Evolutionary conservation across 2,329 filamentous ascomycete genomes (phyloP), one percentile per base, ranked within the genome.

Genomic region (Hymenoscyphus linearis): DNA sequence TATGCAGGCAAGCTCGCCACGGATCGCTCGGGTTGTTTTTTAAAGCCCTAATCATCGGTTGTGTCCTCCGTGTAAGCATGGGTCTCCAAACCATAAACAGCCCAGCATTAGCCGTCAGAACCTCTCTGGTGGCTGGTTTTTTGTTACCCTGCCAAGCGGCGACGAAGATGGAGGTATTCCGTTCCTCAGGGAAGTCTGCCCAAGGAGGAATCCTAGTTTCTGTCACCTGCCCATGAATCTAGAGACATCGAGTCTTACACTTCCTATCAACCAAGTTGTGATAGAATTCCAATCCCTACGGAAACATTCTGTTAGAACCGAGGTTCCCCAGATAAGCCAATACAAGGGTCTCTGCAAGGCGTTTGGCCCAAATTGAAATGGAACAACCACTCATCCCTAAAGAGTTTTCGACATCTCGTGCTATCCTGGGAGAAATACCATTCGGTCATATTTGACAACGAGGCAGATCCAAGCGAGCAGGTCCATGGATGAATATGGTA

Each of bases 1-100:
- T 54, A 3, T 26, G 27, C 52, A 22, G 25, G 16, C 34, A 22
- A 22, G 44, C 44, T 50, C 26, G 37, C 57, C 53, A 52, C 55
- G 59, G 62, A 44, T 61, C 59, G 54, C 52, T 61, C 62, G 56
- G 57, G 62, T 54, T 31, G 5, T 31, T 31, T 31, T 31, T 64
- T 56, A 59, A 57, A 64, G 36, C 57, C 62, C 59, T 64, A 61
- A 64, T 61, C 62, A 55, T 57, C 40, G 55, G 55, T 34, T 37
- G 36, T 25, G 18, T 26, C 18, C 36, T 57, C 55, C 55, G 44
- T 57, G 25, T 27, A 53, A 27, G 13, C 36, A 47, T 35, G 37
- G 25, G 36, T 47, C 13, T 47, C 47, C 36, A 50, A 57, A 40
- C 22, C 36, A 50, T 16, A 18, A 50, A 44, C 47, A 9, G 12